Conservation (phyloP, 192 early-diverging fungal genomes). For the Umbelopsis ramanniana region DNA sequence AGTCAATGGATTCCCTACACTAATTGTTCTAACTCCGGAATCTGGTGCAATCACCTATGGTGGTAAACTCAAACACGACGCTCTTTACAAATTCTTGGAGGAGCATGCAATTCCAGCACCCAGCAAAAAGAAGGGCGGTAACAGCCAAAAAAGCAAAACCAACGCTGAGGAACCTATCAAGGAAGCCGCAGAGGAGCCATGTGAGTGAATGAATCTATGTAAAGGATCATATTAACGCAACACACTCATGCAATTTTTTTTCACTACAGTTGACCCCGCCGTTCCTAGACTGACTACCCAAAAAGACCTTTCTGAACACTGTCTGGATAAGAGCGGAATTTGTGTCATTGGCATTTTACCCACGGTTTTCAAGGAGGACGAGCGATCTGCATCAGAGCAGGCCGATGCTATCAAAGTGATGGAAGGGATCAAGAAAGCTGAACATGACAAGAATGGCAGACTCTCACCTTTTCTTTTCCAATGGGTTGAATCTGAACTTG, state of each 20-base stretch:
- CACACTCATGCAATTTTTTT: neutral
- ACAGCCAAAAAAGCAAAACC: neutral
- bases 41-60: slow-evolving; percentile 54
- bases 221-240: neutral
- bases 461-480: slow-evolving; percentile 49
- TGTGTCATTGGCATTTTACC: slow-evolving; percentile 53
- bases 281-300: slow-evolving; percentile 44
- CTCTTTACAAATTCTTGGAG: slow-evolving; percentile 64
- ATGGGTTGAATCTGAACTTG: slow-evolving; percentile 66
- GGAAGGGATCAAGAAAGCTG: slow-evolving; percentile 42
- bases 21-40: slow-evolving; percentile 65
- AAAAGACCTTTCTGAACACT: slow-evolving; percentile 42
- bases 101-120: slow-evolving; percentile 54
- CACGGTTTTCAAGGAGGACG: slow-evolving; percentile 42
- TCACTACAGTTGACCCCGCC: slow-evolving; percentile 32
- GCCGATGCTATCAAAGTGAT: slow-evolving; percentile 47
- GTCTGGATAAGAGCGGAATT: slow-evolving; percentile 37
- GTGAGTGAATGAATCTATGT: slow-evolving; percentile 1
- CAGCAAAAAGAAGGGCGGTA: slow-evolving; percentile 25
- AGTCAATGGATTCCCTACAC: slow-evolving; percentile 65
- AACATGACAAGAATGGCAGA: slow-evolving; percentile 30
- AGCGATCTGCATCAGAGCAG: slow-evolving; percentile 42
- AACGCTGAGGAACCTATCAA: slow-evolving; percentile 15
- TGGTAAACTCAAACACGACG: slow-evolving; percentile 70
- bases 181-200: neutral